phyloP scores from a whole-genome alignment of 2,329 filamentous ascomycete species.

The Apiospora rasikravindrae region DNA sequence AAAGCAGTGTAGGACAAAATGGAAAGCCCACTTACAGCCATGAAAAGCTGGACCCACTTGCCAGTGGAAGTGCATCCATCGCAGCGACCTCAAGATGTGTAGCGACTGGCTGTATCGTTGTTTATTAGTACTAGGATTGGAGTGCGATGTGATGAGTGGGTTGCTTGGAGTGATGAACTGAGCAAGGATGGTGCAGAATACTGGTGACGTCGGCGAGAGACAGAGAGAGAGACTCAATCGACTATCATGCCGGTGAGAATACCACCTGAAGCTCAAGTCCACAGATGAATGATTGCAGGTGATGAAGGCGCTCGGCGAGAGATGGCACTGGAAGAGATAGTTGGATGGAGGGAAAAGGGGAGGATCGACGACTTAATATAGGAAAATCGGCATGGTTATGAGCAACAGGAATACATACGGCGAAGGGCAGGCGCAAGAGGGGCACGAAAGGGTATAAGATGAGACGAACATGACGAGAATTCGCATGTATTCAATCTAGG shows the following conservation, averaged over 20 bases:
- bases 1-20: background rate
- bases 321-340: background rate
- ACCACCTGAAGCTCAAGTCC: background rate
- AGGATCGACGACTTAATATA: background rate
- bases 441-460: background rate
- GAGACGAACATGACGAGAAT: background rate
- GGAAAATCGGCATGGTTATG: background rate
- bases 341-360: background rate
- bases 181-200: background rate
- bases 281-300: background rate
- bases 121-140: background rate
- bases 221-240: background rate
- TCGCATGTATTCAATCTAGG: background rate
- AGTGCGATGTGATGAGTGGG: background rate
- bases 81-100: background rate
- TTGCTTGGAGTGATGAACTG: background rate
- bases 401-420: background rate
- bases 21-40: conserved; percentile 18
- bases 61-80: conserved; percentile 3
- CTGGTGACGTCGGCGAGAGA: background rate
- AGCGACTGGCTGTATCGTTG: background rate
- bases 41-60: background rate
- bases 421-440: background rate
- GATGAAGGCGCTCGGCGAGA: background rate
- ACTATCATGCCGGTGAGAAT: background rate